These are phyloP conservation scores for Ogataea zsoltii DNA, from an alignment of 805 yeast genomes.

Conservation along the genomic window DNA sequence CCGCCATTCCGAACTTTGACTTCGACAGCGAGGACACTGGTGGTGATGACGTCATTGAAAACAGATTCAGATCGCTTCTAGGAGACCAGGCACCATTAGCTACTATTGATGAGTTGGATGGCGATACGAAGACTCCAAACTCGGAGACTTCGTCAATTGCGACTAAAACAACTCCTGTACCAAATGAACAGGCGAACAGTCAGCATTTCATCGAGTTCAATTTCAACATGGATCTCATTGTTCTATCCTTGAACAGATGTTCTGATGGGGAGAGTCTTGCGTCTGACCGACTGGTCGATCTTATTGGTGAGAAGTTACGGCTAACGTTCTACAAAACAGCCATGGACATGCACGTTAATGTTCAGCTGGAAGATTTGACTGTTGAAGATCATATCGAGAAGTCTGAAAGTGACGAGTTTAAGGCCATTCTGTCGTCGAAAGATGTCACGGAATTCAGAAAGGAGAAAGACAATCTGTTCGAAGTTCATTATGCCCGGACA, in stretches of 20 bases:
- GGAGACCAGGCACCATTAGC: constrained; percentile 17
- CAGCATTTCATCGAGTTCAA: constrained; percentile 75
- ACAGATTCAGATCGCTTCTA: constrained; percentile 27
- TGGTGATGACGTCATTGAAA: constrained; percentile 11
- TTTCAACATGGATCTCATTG: constrained; percentile 65
- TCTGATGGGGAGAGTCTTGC: constrained; percentile 57
- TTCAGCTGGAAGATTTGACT: constrained; percentile 63
- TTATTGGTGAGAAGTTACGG: constrained; percentile 65
- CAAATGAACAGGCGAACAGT: constrained; percentile 12
- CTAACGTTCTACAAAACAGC: constrained; percentile 61
- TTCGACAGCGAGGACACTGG: constrained; percentile 13
- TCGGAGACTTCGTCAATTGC: constrained; percentile 14
- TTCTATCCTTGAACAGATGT: constrained; percentile 67
- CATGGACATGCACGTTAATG: constrained; percentile 62
- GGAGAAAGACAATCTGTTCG: constrained; percentile 50
- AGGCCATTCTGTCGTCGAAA: constrained; percentile 68
- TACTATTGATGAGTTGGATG: constrained; percentile 17
- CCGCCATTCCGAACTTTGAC: constrained; percentile 59
- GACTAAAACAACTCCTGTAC: constrained; percentile 5
- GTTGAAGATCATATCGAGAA: constrained; percentile 75
- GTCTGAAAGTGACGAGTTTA: constrained; percentile 61
- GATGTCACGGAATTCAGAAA: constrained; percentile 41
- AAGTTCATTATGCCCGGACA: constrained; percentile 55
- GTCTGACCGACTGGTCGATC: constrained; percentile 68
- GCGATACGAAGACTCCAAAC: constrained; percentile 14